Evolutionary conservation across 2,329 filamentous ascomycete species (phyloP), one percentile per base, ranked within the genome.

Genomic region (Exophiala alcalophila): DNA sequence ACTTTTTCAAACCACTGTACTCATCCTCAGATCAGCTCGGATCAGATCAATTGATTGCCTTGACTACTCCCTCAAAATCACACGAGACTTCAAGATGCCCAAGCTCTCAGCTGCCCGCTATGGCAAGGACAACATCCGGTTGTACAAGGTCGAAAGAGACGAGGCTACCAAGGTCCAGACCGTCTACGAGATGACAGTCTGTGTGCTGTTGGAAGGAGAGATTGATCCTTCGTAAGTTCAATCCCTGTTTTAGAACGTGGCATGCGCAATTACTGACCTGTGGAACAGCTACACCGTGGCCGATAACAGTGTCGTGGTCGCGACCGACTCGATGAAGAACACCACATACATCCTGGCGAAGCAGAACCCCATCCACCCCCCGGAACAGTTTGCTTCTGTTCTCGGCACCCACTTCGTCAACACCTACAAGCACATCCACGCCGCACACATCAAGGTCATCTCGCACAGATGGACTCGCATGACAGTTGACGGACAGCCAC

Each of bases 311-410:
- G 86, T 94, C 54, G 81, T 98, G 46, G 91, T 98, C 49, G 89
- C 92, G 52, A 98, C 92, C 49, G 92, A 98, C 69, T 91, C 89
- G 18, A 94, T 97, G 72, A 98, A 98, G 74, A 95, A 98, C 71
- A 97, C 86, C 58, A 83, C 86, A 63, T 95, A 92, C 74, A 89
- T 98, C 70, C 84, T 87, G 62, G 91, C 92, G 61, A 96, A 95
- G 72, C 84, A 94, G 69, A 76, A 94, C 71, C 86, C 90, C 23
- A 85, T 98, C 58, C 88, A 83, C 57, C 90, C 92, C 11, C 91
- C 92, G 0, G 92, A 98, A 73, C 81, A 94, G 51, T 98, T 87
- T 65, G 91, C 86, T 55, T 79, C 83, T 59, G 84, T 86, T 57
- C 73, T 98, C 39, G 89, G 86, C 57, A 77, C 80, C 55, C 92